Percentiles rank a stretch among this genome's conserved stretches.
Evolutionary conservation across 2,329 filamentous ascomycete genomes (phyloP).

Genomic region (Lecanicillium sp.): DNA sequence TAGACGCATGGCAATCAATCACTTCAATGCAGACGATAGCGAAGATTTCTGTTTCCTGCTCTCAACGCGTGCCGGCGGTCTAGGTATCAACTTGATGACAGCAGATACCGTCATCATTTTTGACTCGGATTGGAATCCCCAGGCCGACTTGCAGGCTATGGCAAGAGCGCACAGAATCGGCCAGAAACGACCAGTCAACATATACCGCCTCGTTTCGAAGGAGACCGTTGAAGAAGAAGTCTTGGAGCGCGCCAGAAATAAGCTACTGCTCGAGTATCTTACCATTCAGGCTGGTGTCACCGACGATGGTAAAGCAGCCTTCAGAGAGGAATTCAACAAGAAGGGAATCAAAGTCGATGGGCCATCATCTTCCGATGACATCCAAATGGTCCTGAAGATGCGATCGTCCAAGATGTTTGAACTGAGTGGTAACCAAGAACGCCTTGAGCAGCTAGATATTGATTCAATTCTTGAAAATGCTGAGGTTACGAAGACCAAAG

Average conservation of each 20-base stretch:
- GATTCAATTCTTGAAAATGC: slow-evolving; percentile 95
- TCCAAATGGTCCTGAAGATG: slow-evolving; percentile 92
- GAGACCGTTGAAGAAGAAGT: slow-evolving; percentile 98
- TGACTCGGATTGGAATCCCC: slow-evolving; percentile 98
- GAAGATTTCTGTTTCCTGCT: slow-evolving; percentile 94
- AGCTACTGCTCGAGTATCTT: slow-evolving; percentile 92
- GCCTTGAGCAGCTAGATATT: slow-evolving; percentile 94
- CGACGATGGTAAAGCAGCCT: slow-evolving; percentile 82
- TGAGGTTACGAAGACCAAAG: slow-evolving; percentile 93
- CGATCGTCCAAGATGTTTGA: slow-evolving; percentile 99
- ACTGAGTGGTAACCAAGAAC: slow-evolving; percentile 92
- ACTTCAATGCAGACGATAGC: slow-evolving; percentile 95
- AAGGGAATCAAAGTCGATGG: slow-evolving; percentile 68
- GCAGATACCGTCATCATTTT: slow-evolving; percentile 97
- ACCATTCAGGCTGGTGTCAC: slow-evolving; percentile 96
- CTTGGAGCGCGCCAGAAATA: slow-evolving; percentile 90
- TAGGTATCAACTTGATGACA: slow-evolving; percentile 99
- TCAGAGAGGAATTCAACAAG: slow-evolving; percentile 68
- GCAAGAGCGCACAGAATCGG: slow-evolving; percentile 96
- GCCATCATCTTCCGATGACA: slow-evolving; percentile 86
- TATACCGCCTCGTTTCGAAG: slow-evolving; percentile 94
- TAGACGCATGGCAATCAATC: slow-evolving; percentile 89
- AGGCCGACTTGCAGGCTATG: slow-evolving; percentile 97
- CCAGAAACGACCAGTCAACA: slow-evolving; percentile 90
- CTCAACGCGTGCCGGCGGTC: slow-evolving; percentile 88